phyloP scores from a whole-genome alignment of 768 basidiomycete species.

The Auriscalpium microsporum region DNA sequence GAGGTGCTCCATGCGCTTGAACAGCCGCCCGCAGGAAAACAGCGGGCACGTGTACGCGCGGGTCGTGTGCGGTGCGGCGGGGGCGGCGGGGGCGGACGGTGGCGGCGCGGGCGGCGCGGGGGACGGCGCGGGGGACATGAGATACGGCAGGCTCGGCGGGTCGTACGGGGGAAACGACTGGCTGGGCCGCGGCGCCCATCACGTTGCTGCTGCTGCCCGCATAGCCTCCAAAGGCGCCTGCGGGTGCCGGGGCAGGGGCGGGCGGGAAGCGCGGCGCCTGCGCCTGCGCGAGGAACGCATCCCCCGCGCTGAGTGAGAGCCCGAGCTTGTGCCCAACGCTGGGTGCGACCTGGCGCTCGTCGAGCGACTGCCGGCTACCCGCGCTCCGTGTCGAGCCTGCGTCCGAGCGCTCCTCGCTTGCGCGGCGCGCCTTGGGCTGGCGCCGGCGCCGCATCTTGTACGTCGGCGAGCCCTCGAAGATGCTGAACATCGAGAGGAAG shows the following conservation, averaged over 20 bases:
- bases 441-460: constrained; percentile 90
- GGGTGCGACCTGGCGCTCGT: constrained; percentile 25
- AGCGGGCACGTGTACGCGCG: constrained; percentile 78
- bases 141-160: constrained; percentile 1
- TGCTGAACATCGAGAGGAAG: constrained; percentile 59
- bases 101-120: constrained; percentile 15
- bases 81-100: constrained; percentile 11
- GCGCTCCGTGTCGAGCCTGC: constrained; percentile 4
- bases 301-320: constrained; percentile 9
- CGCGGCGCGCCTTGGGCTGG: constrained; percentile 35
- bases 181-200: background rate
- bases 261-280: background rate
- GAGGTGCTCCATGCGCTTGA: constrained; percentile 90
- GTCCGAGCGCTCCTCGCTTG: constrained; percentile 21
- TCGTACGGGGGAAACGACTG: constrained; percentile 11
- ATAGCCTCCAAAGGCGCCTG: too few species aligned
- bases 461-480: constrained; percentile 75
- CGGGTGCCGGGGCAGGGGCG: background rate
- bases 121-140: constrained; percentile 11
- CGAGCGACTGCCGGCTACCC: constrained; percentile 5
- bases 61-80: constrained; percentile 14
- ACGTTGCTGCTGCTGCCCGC: too few species aligned
- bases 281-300: constrained; percentile 15
- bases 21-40: constrained; percentile 73
- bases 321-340: constrained; percentile 12